Evolutionary conservation across 2,329 filamentous ascomycete genomes (phyloP).

Genomic region (Venturia aucupariae): DNA sequence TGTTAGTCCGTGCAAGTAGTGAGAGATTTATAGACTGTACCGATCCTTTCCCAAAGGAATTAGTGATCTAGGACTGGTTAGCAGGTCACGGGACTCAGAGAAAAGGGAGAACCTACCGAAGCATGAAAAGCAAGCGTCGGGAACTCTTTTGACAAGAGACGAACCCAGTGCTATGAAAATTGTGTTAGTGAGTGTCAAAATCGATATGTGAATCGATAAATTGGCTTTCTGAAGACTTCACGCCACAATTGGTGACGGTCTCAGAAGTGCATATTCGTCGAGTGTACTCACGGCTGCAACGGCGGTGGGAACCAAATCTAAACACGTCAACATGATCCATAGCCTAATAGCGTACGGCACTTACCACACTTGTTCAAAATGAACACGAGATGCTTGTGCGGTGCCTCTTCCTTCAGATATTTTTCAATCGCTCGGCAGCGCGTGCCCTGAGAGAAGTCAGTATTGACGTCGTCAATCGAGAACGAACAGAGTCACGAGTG

Average conservation of each 20-base stretch:
- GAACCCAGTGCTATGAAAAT: conserved; percentile 90
- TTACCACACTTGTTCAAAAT: conserved; percentile 80
- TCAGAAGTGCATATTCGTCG: too few species aligned
- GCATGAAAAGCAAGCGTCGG: conserved; percentile 93
- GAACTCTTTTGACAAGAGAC: conserved; percentile 76
- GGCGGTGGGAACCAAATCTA: conserved; percentile 32
- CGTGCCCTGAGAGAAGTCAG: conserved; percentile 47
- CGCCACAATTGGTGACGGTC: too few species aligned
- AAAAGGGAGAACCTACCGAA: too few species aligned
- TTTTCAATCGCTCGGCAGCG: conserved; percentile 86
- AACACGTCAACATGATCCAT: conserved; percentile 17
- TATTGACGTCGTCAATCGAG: neutral
- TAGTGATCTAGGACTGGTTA: too few species aligned
- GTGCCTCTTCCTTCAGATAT: conserved; percentile 84
- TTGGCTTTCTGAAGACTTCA: too few species aligned
- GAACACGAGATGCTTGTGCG: conserved; percentile 91
- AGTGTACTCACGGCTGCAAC: too few species aligned
- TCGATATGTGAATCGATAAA: too few species aligned
- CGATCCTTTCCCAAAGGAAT: conserved; percentile 93
- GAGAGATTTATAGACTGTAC: too few species aligned
- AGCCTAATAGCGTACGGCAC: conserved; percentile 35
- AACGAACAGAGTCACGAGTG: neutral
- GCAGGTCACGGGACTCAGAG: too few species aligned
- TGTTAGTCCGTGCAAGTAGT: too few species aligned
- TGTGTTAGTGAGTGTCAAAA: too few species aligned